Base-by-base conservation (phyloP, 257 asterid genomes). In the Handroanthus guayacan region DNA sequence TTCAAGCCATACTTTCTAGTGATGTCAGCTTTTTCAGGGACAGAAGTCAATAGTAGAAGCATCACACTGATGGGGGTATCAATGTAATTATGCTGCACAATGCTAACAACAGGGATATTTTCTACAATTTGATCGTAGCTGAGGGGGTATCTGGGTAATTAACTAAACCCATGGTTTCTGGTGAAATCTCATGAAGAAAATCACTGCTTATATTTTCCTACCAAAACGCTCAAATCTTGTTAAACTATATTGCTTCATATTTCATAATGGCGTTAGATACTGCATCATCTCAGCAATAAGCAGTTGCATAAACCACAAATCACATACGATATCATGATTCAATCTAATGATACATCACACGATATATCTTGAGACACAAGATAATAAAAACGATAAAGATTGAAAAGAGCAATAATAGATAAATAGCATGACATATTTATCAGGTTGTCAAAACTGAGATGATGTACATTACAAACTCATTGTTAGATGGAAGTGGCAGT, bases 381-480 rank as follows among this genome's bases (percentile, higher is more conserved):
- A 41, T 41, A 41, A 5, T 8, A 41, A 41, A 41, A 39, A 71
- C 57, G 51, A 54, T 44, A 12, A 58, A 44, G 14, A 17, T 43
- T 67, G 63, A 52, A 36, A 45, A 76, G 47, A 68, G 58, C 51
- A 61, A 73, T 47, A 81, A 73, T 25, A 25, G 31, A 25, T 25
- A 25, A 25, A 25, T 52, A 84, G 67, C 69, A 74, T 34, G 52
- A 73, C 47, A 54, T 38, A 45, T 66, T 71, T 61, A 69, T 52
- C 50, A 38, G 43, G 47, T 36, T 36, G 36, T 25, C 41, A 60
- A 7, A 31, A 39, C 25, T 14, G 60, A 62, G 71, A 45, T 64
- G 73, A 36, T 11, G 39, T 43, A 56, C 12, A 71, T 43, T 45
- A 37, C 16, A 37, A 75, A 65, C 58, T 62, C 62, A 52, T 34